Base-by-base conservation (phyloP, 2,329 filamentous ascomycete species). In the Neonectria sp. region DNA sequence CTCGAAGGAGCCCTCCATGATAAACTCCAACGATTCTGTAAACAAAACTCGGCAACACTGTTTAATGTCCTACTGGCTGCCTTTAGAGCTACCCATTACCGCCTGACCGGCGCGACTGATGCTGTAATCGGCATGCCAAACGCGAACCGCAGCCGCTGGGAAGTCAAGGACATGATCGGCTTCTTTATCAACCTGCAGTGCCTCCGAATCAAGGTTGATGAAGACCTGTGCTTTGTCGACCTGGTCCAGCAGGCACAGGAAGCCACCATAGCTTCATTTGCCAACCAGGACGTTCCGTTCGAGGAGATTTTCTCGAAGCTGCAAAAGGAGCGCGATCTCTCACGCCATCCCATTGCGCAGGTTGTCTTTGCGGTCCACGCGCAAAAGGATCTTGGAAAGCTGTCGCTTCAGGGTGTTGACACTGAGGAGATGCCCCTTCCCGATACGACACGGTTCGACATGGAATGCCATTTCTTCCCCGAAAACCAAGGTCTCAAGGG, bases 401-500 rank as follows among this genome's bases (percentile, higher is more conserved):
- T 77, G 24, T 17, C 48, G 3, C 51, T 77, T 0, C 55, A 76
- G 15, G 72, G 69, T 3, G 11, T 75, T 0, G 40, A 72, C 2
- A 68, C 64, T 0, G 72, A 75, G 11, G 24, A 46, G 1, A 8
- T 77, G 0, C 1, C 51, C 2, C 40, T 55, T 11, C 45, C 59
- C 4, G 46, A 52, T 1, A 65, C 69, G 3, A 65, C 75, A 0
- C 52, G 73, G n/a, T 75, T 74, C 21, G 75, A 77, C 17, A 12
- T 76, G 2, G 75, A 77, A 58, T 73, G 75, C 0, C 75, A 76
- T 33, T 21, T 77, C 1, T 74, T 69, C 31, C 74, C 74, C 11
- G 68, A 72, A 35, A 43, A 70, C 0, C 43, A 57, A 6, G 25
- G 37, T 0, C 65, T 77, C 0, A 59, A 45, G 2, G 73, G 75